These are phyloP conservation scores for Sclerotinia sclerotiorum DNA, from an alignment of 2,329 filamentous ascomycete species.

Conservation along the genomic window DNA sequence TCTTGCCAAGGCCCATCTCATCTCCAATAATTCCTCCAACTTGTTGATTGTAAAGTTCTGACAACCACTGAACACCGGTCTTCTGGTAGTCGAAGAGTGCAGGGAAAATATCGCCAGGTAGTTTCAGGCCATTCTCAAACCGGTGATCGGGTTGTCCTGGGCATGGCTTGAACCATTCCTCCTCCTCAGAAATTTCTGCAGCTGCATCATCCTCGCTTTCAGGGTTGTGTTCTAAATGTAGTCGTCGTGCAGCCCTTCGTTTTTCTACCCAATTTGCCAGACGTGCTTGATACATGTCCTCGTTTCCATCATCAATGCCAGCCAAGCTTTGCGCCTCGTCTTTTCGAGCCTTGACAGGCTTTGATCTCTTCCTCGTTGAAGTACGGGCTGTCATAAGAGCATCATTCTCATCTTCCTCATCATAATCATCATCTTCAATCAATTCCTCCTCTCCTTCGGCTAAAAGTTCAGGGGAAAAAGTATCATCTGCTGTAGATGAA, in stretches of 20 bases:
- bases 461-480: slow-evolving; percentile 31
- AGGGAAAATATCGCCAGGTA: slow-evolving; percentile 91
- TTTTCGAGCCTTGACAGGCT: slow-evolving; percentile 28
- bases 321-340: slow-evolving; percentile 41
- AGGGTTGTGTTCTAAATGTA: slow-evolving; percentile 41
- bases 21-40: slow-evolving; percentile 95
- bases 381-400: slow-evolving; percentile 44
- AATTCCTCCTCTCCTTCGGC: slow-evolving; percentile 37
- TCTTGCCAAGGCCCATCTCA: slow-evolving; percentile 99
- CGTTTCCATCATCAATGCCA: slow-evolving; percentile 82
- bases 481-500: slow-evolving; percentile 37
- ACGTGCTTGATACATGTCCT: slow-evolving; percentile 73
- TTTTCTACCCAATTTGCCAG: slow-evolving; percentile 72
- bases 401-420: slow-evolving; percentile 40
- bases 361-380: slow-evolving; percentile 41
- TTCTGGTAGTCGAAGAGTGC: slow-evolving; percentile 96
- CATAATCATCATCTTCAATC: slow-evolving; percentile 30
- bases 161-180: slow-evolving; percentile 82
- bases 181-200: slow-evolving; percentile 45
- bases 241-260: slow-evolving; percentile 58
- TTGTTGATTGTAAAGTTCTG: slow-evolving; percentile 83
- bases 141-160: slow-evolving; percentile 75
- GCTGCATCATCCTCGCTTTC: slow-evolving; percentile 47
- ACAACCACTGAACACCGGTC: slow-evolving; percentile 93
- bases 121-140: slow-evolving; percentile 69